These are phyloP conservation scores for Endocarpon pusillum DNA, from an alignment of 495 filamentous ascomycete genomes.

Conservation along the genomic window DNA sequence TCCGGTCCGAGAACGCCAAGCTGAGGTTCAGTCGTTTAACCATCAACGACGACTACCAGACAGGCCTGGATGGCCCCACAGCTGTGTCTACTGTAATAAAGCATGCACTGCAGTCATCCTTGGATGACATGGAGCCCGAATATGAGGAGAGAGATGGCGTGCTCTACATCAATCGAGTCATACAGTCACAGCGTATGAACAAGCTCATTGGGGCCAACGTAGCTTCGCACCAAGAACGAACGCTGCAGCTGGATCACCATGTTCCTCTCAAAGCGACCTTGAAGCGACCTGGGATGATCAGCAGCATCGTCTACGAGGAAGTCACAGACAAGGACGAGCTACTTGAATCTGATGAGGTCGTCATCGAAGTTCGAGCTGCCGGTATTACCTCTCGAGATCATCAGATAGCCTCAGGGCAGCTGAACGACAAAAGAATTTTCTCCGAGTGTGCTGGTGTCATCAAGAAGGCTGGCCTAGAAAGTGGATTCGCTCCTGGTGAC, in stretches of 20 bases:
- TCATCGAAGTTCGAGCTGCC: conserved; percentile 6
- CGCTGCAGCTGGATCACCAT: background rate
- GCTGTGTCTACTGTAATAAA: background rate
- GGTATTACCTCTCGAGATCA: conserved; percentile 4
- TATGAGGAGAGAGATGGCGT: conserved; percentile 6
- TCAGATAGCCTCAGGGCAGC: background rate
- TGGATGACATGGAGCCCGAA: conserved; percentile 4
- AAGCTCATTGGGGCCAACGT: no score
- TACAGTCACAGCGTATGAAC: background rate
- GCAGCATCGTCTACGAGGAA: conserved; percentile 4
- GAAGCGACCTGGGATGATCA: background rate
- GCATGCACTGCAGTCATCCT: background rate
- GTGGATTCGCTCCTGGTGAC: conserved; percentile 5
- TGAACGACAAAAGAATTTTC: conserved; percentile 4
- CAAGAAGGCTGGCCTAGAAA: conserved; percentile 3
- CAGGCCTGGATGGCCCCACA: background rate
- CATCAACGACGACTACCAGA: conserved; percentile 1
- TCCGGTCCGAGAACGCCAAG: conserved; percentile 4
- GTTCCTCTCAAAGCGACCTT: background rate
- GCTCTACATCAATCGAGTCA: conserved; percentile 5
- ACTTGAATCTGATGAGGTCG: conserved; percentile 4
- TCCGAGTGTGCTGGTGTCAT: conserved; percentile 10
- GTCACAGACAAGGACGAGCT: conserved; percentile 3
- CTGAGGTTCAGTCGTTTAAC: conserved; percentile 2
- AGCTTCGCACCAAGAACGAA: background rate